phyloP scores from a whole-genome alignment of 352 stramenopile genomes.

The Phytophthora sojae region DNA sequence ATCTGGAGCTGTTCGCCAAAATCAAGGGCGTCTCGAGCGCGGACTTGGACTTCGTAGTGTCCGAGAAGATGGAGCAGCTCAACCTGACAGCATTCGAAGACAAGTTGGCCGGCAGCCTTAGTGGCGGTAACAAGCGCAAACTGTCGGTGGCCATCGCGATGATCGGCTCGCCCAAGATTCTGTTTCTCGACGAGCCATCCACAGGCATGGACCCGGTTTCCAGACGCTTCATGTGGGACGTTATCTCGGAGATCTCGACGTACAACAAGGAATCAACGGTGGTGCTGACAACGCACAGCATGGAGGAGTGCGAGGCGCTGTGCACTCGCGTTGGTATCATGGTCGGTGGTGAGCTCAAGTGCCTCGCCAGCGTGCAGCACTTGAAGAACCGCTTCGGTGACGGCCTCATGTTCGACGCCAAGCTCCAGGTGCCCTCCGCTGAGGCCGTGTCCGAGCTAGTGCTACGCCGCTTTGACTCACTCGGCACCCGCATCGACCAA shows the following conservation, averaged over 20 bases:
- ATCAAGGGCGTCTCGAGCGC: constrained; percentile 81
- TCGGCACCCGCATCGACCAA: constrained; percentile 18
- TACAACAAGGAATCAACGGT: constrained; percentile 77
- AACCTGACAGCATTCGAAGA: constrained; percentile 75
- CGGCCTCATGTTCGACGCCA: constrained; percentile 57
- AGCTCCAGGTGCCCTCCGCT: constrained; percentile 47
- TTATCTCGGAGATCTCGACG: constrained; percentile 87
- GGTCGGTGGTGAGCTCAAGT: constrained; percentile 63
- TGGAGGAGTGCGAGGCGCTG: constrained; percentile 96
- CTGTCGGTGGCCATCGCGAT: constrained; percentile 94
- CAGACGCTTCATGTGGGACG: constrained; percentile 95
- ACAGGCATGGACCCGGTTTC: constrained; percentile 52
- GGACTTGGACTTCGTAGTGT: constrained; percentile 29
- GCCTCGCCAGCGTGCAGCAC: constrained; percentile 93
- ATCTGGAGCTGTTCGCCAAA: constrained; percentile 80
- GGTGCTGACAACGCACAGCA: constrained; percentile 95
- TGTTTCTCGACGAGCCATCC: constrained; percentile 94
- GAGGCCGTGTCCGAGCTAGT: constrained; percentile 19
- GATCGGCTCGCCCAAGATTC: constrained; percentile 92
- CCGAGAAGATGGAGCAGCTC: constrained; percentile 71
- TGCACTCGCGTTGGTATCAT: constrained; percentile 55
- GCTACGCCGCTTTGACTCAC: constrained; percentile 31
- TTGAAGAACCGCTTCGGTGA: constrained; percentile 95
- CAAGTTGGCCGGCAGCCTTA: constrained; percentile 57
- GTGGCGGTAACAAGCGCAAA: constrained; percentile 90